phyloP scores from a whole-genome alignment of 75 land plant species.

The Adiantum capillusveneris region DNA sequence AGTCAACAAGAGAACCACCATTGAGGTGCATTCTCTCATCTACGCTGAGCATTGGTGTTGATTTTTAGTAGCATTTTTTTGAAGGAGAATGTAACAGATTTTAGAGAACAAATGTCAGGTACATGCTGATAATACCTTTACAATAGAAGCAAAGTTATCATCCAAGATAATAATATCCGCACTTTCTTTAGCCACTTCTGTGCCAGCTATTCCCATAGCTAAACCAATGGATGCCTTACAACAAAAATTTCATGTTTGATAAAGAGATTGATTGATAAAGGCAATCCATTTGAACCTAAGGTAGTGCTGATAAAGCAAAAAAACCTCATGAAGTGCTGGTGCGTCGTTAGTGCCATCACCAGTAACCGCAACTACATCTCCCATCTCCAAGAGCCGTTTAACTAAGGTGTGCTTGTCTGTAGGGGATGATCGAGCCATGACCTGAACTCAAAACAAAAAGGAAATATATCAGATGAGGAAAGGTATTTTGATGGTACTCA shows the following conservation, averaged over 20 bases:
- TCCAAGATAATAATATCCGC: slow-evolving; percentile 93
- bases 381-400: slow-evolving; percentile 64
- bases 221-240: slow-evolving; percentile 91
- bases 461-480: too few relatives aligned
- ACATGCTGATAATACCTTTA: slow-evolving; percentile 72
- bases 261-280: neutral
- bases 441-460: slow-evolving; percentile 32
- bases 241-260: neutral
- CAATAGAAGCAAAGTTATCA: slow-evolving; percentile 97
- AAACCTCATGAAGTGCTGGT: slow-evolving; percentile 92
- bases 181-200: slow-evolving; percentile 98
- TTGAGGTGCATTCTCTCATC: too few relatives aligned
- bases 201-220: slow-evolving; percentile 96
- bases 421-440: slow-evolving; percentile 99
- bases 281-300: neutral
- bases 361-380: slow-evolving; percentile 93
- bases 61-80: too few relatives aligned
- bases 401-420: slow-evolving; percentile 87
- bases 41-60: too few relatives aligned
- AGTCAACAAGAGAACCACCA: too few relatives aligned
- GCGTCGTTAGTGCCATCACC: slow-evolving; percentile 99
- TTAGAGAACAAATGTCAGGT: too few relatives aligned
- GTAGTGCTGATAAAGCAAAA: neutral
- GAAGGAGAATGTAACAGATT: too few relatives aligned
- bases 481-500: too few relatives aligned